Base-by-base conservation (phyloP, 768 basidiomycete species). In the Leucocoprinus sp. region DNA sequence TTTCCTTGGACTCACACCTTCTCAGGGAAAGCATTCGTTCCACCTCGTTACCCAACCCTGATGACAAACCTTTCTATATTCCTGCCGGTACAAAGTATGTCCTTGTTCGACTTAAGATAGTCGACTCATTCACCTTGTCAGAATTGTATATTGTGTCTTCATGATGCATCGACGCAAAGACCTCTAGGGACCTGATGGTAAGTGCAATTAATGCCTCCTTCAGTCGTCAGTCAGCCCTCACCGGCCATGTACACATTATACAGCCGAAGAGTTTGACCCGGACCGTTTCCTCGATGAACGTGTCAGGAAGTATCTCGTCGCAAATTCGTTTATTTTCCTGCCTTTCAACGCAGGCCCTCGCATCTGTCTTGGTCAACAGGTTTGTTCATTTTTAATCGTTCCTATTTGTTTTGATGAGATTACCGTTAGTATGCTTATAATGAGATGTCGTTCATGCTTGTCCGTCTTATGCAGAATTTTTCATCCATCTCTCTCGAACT, bases 261-360 rank as follows among this genome's bases (percentile, higher is more conserved):
- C 49, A 82, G 82, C 82, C 3, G 67, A 76, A n/a, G 52, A 65
- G 38, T 83, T 82, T 51, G 80, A 83, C 54, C 82, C 81, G 0
- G 77, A 81, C 52, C 67, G 82, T 11, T 84, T 78, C 67, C 57
- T 82, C 36, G 81, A 84, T 45, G 68, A 70, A 8, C 66, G 81
- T 22, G 52, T 77, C 4, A 66, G 69, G 44, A 72, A 71, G 52
- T 76, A 77, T 47, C 63, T 80, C 17, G 66, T 63, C 0, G 66
- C 70, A 1, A 82, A 82, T 50, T 79, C 80, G 1, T 81, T 75
- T 65, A 83, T 85, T 50, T 84, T 83, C 59, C 60, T 76, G 5
- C 80, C 82, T 0, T 83, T 83, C 63, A 81, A 81, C 48, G 79
- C 78, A 0, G 82, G 78, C 1, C 82, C 80, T 3, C 66, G 82